Percentiles rank a stretch among this genome's conserved stretches.
phyloP scores from a whole-genome alignment of 768 basidiomycete species.

The Naganishia vishniacii region DNA sequence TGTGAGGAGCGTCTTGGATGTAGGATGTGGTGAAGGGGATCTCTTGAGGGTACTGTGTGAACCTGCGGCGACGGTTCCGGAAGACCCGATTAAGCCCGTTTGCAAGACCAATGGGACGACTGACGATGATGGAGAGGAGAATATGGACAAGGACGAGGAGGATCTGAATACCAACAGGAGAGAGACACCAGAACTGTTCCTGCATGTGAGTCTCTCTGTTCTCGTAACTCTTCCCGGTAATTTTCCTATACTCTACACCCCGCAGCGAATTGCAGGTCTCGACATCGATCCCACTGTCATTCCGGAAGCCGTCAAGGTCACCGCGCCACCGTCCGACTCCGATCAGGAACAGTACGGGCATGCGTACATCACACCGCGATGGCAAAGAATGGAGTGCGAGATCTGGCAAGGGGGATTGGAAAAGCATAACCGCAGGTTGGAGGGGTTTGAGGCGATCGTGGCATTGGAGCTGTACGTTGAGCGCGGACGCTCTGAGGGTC shows the following conservation, averaged over 20 bases:
- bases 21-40: slow-evolving; percentile 48
- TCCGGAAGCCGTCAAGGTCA: slow-evolving; percentile 34
- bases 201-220: slow-evolving; percentile 35
- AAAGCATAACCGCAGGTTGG: slow-evolving; percentile 43
- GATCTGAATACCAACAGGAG: slow-evolving; percentile 2
- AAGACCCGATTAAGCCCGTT: slow-evolving; percentile 34
- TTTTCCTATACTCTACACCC: background rate
- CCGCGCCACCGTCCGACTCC: slow-evolving; percentile 32
- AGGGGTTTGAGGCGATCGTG: slow-evolving; percentile 46
- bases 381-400: slow-evolving; percentile 39
- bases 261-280: slow-evolving; percentile 44
- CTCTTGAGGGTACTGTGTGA: slow-evolving; percentile 42
- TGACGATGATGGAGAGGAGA: slow-evolving; percentile 25
- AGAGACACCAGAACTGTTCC: slow-evolving; percentile 36
- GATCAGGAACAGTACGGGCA: background rate
- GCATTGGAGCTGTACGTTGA: slow-evolving; percentile 39
- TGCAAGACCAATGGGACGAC: slow-evolving; percentile 9
- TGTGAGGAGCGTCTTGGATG: slow-evolving; percentile 46
- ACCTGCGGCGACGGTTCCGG: slow-evolving; percentile 39
- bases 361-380: slow-evolving; percentile 31
- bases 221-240: background rate
- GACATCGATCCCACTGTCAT: slow-evolving; percentile 42
- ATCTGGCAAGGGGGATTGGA: slow-evolving; percentile 46
- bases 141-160: background rate
- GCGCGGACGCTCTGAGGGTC: no score